These are phyloP conservation scores for Globisporangium cederbergense DNA, from an alignment of 352 stramenopile species.

Conservation along the genomic window DNA sequence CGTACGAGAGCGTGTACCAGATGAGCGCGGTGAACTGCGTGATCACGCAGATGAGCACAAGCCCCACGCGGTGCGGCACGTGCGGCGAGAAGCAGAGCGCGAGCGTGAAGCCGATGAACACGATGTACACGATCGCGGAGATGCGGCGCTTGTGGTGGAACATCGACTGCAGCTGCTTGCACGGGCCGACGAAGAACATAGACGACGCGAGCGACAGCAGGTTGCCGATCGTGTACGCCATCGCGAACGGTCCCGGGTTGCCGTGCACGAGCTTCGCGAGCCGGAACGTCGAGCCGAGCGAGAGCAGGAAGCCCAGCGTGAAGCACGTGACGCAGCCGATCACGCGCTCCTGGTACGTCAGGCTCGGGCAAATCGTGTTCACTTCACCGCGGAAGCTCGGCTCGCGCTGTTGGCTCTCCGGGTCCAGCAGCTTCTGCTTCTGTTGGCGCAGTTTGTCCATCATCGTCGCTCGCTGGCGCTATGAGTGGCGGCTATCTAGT, in stretches of 20 bases:
- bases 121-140: constrained; percentile 69
- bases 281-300: constrained; percentile 78
- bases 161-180: constrained; percentile 82
- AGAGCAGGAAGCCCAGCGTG: constrained; percentile 75
- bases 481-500: not conserved
- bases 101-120: constrained; percentile 78
- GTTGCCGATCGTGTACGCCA: constrained; percentile 86
- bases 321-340: constrained; percentile 83
- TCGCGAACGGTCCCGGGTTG: constrained; percentile 78
- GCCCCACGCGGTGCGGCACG: constrained; percentile 61
- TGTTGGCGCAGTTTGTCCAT: constrained; percentile 62
- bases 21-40: constrained; percentile 76
- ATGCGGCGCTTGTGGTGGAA: constrained; percentile 72
- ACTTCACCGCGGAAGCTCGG: constrained; percentile 26
- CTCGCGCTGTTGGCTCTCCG: constrained; percentile 43
- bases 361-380: constrained; percentile 53
- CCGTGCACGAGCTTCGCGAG: constrained; percentile 71
- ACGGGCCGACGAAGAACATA: constrained; percentile 85
- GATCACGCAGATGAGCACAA: constrained; percentile 73
- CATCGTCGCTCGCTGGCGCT: constrained; percentile 25
- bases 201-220: constrained; percentile 75
- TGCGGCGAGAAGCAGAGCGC: constrained; percentile 65
- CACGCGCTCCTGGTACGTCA: constrained; percentile 83
- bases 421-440: constrained; percentile 81
- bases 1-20: constrained; percentile 89